These are phyloP conservation scores for Globisporangium takayamanum DNA, from an alignment of 352 stramenopile species.

Conservation along the genomic window DNA sequence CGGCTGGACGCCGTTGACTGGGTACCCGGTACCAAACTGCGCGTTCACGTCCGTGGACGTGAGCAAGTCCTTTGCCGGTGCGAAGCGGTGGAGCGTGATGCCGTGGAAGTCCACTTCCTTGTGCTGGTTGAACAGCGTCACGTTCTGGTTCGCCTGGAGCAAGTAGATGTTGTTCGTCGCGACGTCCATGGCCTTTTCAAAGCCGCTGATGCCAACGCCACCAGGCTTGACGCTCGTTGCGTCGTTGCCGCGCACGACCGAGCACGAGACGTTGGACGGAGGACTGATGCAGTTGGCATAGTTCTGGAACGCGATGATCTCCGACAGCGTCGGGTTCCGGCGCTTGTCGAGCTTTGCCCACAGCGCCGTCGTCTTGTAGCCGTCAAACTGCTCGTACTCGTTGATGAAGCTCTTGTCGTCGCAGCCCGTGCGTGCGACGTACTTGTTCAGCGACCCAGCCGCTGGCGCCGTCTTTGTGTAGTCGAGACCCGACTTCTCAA, in stretches of 20 bases:
- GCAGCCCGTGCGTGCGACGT: constrained; percentile 40
- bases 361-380: constrained; percentile 26
- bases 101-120: constrained; percentile 34
- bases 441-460: constrained; percentile 23
- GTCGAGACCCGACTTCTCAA: constrained; percentile 48
- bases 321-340: constrained; percentile 41
- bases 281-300: constrained; percentile 52
- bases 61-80: constrained; percentile 30
- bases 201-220: constrained; percentile 42
- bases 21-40: constrained; percentile 34
- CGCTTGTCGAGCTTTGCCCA: constrained; percentile 35
- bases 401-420: constrained; percentile 48
- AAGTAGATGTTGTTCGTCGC: constrained; percentile 40
- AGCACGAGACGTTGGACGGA: constrained; percentile 50
- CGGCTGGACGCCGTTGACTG: constrained; percentile 44
- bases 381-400: constrained; percentile 50
- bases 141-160: constrained; percentile 47
- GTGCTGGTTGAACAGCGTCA: constrained; percentile 43
- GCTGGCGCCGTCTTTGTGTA: constrained; percentile 29
- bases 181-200: constrained; percentile 33
- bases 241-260: constrained; percentile 41
- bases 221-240: constrained; percentile 36
- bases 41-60: constrained; percentile 14
- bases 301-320: constrained; percentile 34
- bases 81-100: constrained; percentile 52